phyloP scores from a whole-genome alignment of 2,329 filamentous ascomycete genomes.

The Verticillium klebahnii region DNA sequence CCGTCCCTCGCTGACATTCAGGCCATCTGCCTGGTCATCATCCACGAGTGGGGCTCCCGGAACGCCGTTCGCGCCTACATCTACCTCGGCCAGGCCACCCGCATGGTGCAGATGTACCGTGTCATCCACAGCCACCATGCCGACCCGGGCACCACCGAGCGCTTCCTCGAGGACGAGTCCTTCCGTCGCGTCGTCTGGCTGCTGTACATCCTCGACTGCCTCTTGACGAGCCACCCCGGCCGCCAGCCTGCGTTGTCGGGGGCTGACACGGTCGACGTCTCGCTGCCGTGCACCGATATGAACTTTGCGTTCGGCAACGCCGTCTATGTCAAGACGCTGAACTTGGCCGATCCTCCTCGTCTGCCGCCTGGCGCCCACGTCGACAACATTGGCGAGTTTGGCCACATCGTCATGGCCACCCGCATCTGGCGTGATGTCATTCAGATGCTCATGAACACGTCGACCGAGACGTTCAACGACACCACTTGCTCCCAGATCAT shows the following conservation, averaged over 20 bases:
- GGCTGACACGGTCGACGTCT: constrained; percentile 50
- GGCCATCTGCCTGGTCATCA: constrained; percentile 55
- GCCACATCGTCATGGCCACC: constrained; percentile 56
- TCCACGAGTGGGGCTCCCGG: constrained; percentile 59
- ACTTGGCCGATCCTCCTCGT: constrained; percentile 32
- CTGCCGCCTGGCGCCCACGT: constrained; percentile 31
- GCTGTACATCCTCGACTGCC: constrained; percentile 59
- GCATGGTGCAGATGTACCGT: constrained; percentile 61
- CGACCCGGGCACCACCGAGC: constrained; percentile 44
- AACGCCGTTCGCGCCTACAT: constrained; percentile 60
- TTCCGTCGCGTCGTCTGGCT: constrained; percentile 59
- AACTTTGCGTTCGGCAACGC: constrained; percentile 60
- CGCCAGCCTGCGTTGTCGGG: constrained; percentile 52
- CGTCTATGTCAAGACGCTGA: constrained; percentile 53
- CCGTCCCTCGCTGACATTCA: constrained; percentile 58
- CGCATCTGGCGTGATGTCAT: constrained; percentile 60
- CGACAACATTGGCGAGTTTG: constrained; percentile 57
- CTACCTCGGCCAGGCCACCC: constrained; percentile 58
- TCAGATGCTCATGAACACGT: constrained; percentile 53
- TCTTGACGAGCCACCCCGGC: constrained; percentile 57
- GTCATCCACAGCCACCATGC: constrained; percentile 52
- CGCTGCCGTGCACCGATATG: constrained; percentile 56
- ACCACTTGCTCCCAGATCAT: constrained; percentile 47
- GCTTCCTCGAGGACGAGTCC: constrained; percentile 57
- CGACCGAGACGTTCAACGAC: constrained; percentile 48